Evolutionary conservation across 108 stramenopile species (phyloP), one percentile per base, ranked within the genome.

Genomic region (Seminavis robusta): DNA sequence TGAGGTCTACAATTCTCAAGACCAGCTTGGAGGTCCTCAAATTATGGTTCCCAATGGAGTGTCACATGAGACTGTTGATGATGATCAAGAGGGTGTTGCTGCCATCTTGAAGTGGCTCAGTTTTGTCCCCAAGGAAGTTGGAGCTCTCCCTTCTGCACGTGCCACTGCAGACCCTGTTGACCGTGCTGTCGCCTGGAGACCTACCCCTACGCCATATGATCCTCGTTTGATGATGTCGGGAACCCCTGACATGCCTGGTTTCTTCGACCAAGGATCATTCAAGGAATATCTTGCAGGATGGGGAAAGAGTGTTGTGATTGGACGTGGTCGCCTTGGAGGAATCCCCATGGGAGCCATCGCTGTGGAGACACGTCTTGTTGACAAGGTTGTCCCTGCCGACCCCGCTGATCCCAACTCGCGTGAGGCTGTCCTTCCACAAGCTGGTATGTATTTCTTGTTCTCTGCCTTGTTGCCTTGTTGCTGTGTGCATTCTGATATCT

Each of bases 41-140:
- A 85, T 98, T 67, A 98, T 98, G 98, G 65, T 65, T 71, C 98
- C 98, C 47, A 98, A 98, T 60, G 98, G 98, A 63, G 91, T 95
- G 34, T 64, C 93, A 16, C 98, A 98, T 57, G 78, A 94, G 43
- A 74, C 87, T 59, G 98, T 96, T 8, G 78, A 89, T 2, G 83
- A 97, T 60, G 96, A 98, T 65, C 90, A 96, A 63, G 81, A 94
- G 44, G 96, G 95, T 52, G 83, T 95, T 58, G 78, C 77, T 20
- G 69, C 79, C 31, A 86, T 97, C 46, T 67, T 98, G 49, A 75
- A 90, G 50, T 98, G 97, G 97, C 65, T 98, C 54, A 90, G 90
- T 59, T 97, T 88, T 65, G 95, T 96, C 21, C 94, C 97, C 56
- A 94, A 93, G 84, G 90, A 77, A 5, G 86, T 82, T 47, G 76